Conservation (phyloP, 2,329 filamentous ascomycete species). For the Verticillium albo-atrum region DNA sequence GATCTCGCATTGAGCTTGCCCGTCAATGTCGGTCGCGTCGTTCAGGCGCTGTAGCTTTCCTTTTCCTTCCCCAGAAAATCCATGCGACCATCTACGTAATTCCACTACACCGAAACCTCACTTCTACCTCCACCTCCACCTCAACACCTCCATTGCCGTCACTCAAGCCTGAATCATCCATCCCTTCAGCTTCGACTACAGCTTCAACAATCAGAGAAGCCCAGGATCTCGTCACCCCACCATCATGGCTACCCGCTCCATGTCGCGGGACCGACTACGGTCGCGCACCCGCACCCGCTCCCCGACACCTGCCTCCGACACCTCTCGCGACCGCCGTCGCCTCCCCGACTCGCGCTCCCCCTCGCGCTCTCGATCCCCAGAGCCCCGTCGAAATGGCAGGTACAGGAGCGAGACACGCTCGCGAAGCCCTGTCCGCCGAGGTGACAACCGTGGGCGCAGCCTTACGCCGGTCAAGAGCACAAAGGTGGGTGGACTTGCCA, state of each 20-base stretch:
- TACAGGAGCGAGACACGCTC: conserved; percentile 19
- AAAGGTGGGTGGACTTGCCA: conserved; percentile 2
- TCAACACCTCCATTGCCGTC: not conserved
- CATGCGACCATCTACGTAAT: not conserved
- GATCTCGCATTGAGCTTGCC: not conserved
- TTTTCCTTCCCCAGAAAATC: not conserved
- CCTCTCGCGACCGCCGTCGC: conserved; percentile 26
- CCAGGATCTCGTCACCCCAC: not conserved
- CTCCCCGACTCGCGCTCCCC: conserved; percentile 23
- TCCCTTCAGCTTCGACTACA: not conserved
- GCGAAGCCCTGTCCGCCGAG: conserved; percentile 18
- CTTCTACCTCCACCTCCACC: not conserved
- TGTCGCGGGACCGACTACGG: conserved; percentile 22
- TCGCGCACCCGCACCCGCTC: conserved; percentile 29
- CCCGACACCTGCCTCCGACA: conserved; percentile 25
- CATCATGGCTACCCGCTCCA: conserved; percentile 10
- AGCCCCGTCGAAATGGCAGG: conserved; percentile 20
- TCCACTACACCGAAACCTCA: not conserved
- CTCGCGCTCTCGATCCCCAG: conserved; percentile 31
- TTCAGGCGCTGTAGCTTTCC: not conserved
- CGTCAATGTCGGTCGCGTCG: not conserved
- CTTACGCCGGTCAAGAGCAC: conserved; percentile 19
- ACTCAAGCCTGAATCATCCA: not conserved
- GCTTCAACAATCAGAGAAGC: not conserved
- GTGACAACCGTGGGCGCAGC: conserved; percentile 31